Base-by-base conservation (phyloP, 352 stramenopile genomes). In the Nothophytophthora sp. region DNA sequence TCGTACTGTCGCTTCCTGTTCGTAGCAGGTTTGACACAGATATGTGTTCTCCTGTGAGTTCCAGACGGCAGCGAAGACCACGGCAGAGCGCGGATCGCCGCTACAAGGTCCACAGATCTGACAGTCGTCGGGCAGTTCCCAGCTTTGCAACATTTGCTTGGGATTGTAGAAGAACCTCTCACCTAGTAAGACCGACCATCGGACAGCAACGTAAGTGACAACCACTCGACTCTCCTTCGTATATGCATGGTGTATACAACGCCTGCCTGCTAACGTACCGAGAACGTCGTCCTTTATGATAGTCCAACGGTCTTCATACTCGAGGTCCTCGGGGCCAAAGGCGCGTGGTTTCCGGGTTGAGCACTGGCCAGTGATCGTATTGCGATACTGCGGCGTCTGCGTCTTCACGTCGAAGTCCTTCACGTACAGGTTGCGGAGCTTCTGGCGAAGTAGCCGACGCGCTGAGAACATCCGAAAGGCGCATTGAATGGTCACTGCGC, bases 111-210 rank as follows among this genome's bases (percentile, higher is more conserved):
- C 32, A 27, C 76, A 90, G 11, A 80, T 48, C 22, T 69, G 59
- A 24, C 76, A 90, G 5, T 84, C 77, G 9, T 70, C 58, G 0
- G 77, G 79, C 9, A 56, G 63, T 12, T 79, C 58, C 79, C 82
- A 92, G 34, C 51, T 76, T 45, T 90, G 79, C 6, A 56, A 46
- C 64, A 84, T 81, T 22, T 23, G 54, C 48, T 42, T 63, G 12
- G 77, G 75, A 40, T 90, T 81, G 67, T 86, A 92, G 52, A 81
- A 92, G 62, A 76, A 88, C n/a, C 45, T 41, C 30, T 86, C 73
- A 24, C 58, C 76, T 88, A 46, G 22, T 20, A 53, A n/a, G n/a
- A n/a, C n/a, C n/a, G n/a, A n/a, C n/a, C n/a, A n/a, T n/a, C n/a
- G n/a, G 28, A 54, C 32, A 42, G 27, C 20, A 55, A 33, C n/a